These are phyloP conservation scores for Blastobotrys mokoenaii DNA, from an alignment of 805 yeast species.

Conservation along the genomic window DNA sequence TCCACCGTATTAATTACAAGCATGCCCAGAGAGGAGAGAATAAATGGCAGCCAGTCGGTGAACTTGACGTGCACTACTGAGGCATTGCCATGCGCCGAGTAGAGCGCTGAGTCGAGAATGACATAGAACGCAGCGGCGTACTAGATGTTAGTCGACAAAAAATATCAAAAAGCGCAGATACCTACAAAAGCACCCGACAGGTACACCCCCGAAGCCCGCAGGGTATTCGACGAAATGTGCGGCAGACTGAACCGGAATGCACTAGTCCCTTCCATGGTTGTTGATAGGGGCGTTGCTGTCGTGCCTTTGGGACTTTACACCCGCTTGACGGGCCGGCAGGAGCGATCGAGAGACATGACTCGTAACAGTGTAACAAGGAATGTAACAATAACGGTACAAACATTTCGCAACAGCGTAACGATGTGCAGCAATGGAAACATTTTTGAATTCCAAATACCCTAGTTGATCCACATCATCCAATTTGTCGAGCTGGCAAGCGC, in stretches of 20 bases:
- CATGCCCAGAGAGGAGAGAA: slow-evolving; percentile 86
- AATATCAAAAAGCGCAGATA: slow-evolving; percentile 2
- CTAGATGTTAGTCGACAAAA: slow-evolving; percentile 6
- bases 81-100: slow-evolving; percentile 76
- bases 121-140: slow-evolving; percentile 65
- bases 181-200: slow-evolving; percentile 32
- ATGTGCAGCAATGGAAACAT: no score
- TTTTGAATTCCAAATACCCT: no score
- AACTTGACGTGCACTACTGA: slow-evolving; percentile 81
- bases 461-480: no score
- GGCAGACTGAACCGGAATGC: slow-evolving; percentile 56
- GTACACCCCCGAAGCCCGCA: slow-evolving; percentile 69
- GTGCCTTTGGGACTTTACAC: no score
- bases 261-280: not conserved
- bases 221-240: slow-evolving; percentile 60
- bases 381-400: no score
- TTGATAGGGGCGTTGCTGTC: not conserved
- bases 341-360: no score
- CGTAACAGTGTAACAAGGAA: no score
- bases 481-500: no score
- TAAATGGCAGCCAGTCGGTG: slow-evolving; percentile 92
- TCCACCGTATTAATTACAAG: slow-evolving; percentile 66
- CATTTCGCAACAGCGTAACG: no score
- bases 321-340: no score
- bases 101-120: slow-evolving; percentile 81